These are phyloP conservation scores for Clitopilus passeckerianus DNA, from an alignment of 768 basidiomycete genomes.

Conservation along the genomic window DNA sequence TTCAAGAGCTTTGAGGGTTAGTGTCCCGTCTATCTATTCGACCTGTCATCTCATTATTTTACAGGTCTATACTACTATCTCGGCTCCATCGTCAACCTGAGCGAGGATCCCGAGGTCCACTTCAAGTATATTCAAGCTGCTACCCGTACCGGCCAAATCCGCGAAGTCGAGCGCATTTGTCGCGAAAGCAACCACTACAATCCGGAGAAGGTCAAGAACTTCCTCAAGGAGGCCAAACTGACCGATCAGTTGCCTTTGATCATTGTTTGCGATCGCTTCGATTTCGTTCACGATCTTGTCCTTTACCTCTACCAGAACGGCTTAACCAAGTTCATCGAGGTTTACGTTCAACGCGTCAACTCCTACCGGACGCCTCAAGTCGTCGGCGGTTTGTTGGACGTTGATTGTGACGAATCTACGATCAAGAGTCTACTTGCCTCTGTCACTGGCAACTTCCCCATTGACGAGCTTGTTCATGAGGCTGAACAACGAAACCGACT, in stretches of 20 bases:
- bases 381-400: slow-evolving; percentile 92
- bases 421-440: slow-evolving; percentile 94
- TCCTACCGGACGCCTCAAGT: slow-evolving; percentile 96
- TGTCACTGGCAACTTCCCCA: slow-evolving; percentile 95
- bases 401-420: slow-evolving; percentile 94
- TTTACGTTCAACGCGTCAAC: slow-evolving; percentile 99
- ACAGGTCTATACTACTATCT: slow-evolving; percentile 96
- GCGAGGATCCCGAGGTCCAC: slow-evolving; percentile 94
- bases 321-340: slow-evolving; percentile 95
- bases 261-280: slow-evolving; percentile 99
- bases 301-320: slow-evolving; percentile 98
- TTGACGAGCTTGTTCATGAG: slow-evolving; percentile 96
- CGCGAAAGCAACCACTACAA: slow-evolving; percentile 97
- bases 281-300: slow-evolving; percentile 98
- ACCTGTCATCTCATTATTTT: not conserved
- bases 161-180: slow-evolving; percentile 98
- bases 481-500: slow-evolving; percentile 95
- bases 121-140: slow-evolving; percentile 99
- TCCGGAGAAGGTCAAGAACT: slow-evolving; percentile 99
- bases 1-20: slow-evolving; percentile 96
- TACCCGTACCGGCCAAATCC: slow-evolving; percentile 95
- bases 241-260: slow-evolving; percentile 96
- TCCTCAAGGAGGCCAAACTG: slow-evolving; percentile 98
- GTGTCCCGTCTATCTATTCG: slow-evolving; percentile 1
- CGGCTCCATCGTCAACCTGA: slow-evolving; percentile 95